These are phyloP conservation scores for Bacterosira constricta DNA, from an alignment of 108 stramenopile genomes.

Conservation along the genomic window DNA sequence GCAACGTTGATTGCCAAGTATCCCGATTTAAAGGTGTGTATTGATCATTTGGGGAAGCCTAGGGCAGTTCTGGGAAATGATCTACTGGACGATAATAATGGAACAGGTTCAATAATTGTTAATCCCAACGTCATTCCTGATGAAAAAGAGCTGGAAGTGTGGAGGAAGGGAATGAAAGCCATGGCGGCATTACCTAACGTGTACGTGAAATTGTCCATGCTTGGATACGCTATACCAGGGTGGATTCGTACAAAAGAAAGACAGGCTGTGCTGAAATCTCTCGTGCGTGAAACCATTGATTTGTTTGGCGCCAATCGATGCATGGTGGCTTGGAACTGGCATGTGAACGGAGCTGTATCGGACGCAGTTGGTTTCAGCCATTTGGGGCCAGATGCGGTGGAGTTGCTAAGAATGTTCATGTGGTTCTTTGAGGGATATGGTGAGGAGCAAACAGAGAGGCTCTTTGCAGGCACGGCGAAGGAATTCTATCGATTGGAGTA, in stretches of 20 bases:
- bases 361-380: conserved; percentile 60
- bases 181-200: conserved; percentile 72
- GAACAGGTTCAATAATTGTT: too few species aligned
- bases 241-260: conserved; percentile 61
- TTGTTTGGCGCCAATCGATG: conserved; percentile 72
- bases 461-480: conserved; percentile 65
- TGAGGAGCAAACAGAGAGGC: conserved; percentile 49
- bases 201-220: conserved; percentile 76
- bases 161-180: conserved; percentile 70
- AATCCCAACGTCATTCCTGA: conserved; percentile 35
- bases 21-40: conserved; percentile 62
- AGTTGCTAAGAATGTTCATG: conserved; percentile 47
- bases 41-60: conserved; percentile 81
- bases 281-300: conserved; percentile 66
- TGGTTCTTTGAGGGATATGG: conserved; percentile 61
- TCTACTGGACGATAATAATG: conserved; percentile 32
- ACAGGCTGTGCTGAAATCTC: conserved; percentile 39
- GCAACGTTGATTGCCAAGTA: conserved; percentile 51
- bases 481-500: conserved; percentile 59
- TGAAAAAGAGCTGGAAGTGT: conserved; percentile 54
- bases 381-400: conserved; percentile 65
- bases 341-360: conserved; percentile 59
- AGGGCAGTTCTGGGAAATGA: conserved; percentile 52
- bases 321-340: conserved; percentile 82
- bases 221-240: conserved; percentile 80